Evolutionary conservation across 805 yeast species (phyloP), one percentile per base, ranked within the genome.

Genomic region (Ogataea methylovora): DNA sequence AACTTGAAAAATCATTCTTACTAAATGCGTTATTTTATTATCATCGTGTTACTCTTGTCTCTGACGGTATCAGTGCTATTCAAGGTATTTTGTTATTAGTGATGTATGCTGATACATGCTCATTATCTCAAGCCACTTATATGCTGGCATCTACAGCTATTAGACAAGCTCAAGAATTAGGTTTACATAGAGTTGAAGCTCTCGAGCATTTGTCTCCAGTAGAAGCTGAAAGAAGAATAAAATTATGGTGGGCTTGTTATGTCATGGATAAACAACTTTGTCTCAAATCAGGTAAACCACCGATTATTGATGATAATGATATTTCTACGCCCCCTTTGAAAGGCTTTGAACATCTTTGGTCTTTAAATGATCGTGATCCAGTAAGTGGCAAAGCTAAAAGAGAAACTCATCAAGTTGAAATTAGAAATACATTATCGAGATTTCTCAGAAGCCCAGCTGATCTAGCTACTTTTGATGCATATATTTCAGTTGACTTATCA

Each of bases 151-250:
- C 73, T 2, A 60, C 69, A 2, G 73, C 76, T 5, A 62, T 72
- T 5, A 58, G 79, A 40, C 67, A 65, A 40, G 80, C 80, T 0
- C 71, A 67, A 30, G 78, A 73, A 26, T 44, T 76, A 47, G 84
- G 84, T 0, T 56, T 81, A 6, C 74, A 79, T 42, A 55, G 76
- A 34, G 52, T 52, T 4, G 80, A 73, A 30, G 45, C 67, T 2
- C 62, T 64, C 33, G 43, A 51, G 4, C 60, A 65, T 2, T 39
- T 72, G 13, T 25, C 59, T 0, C 42, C 46, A 0, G 53, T 47
- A 4, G 78, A 74, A 28, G 52, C 56, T 1, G 42, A 50, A 2
- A 46, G 51, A 4, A 60, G 73, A 16, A 49, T 69, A 17, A 41
- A 52, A 9, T 35, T 77, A 16, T 78, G 79, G 74, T 66, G 73